Conservation (phyloP, 1,284 basidiomycete species). For the Calocybe gambosa region DNA sequence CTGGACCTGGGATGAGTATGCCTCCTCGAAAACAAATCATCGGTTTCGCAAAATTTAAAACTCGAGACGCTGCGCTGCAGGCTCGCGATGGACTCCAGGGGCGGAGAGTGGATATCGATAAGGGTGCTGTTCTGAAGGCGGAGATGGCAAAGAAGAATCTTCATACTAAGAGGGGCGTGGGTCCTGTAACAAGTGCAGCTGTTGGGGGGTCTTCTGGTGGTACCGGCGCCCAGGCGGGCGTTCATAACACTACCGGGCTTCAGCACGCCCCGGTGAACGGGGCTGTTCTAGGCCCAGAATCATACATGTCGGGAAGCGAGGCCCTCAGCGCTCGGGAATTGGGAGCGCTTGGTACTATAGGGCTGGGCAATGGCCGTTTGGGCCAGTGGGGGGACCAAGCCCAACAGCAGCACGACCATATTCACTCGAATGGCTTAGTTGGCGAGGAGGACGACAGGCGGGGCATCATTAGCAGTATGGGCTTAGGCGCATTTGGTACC, state of each 20-base stretch:
- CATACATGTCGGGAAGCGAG: constrained; percentile 17
- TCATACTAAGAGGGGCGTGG: constrained; percentile 87
- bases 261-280: constrained; percentile 12
- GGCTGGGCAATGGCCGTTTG: constrained; percentile 14
- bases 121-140: constrained; percentile 90
- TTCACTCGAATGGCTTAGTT: constrained; percentile 10
- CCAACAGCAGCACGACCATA: constrained; percentile 18
- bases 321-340: constrained; percentile 33
- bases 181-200: constrained; percentile 38
- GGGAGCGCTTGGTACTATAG: constrained; percentile 22
- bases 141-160: constrained; percentile 99
- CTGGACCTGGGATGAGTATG: constrained; percentile 27
- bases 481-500: constrained; percentile 32
- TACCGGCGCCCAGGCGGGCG: constrained; percentile 9
- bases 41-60: constrained; percentile 94
- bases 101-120: constrained; percentile 88
- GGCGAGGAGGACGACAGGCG: constrained; percentile 40
- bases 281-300: constrained; percentile 12
- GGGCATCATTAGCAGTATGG: constrained; percentile 32
- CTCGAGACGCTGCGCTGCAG: constrained; percentile 80
- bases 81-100: constrained; percentile 91
- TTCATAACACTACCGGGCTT: constrained; percentile 14
- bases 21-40: constrained; percentile 92
- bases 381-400: constrained; percentile 21
- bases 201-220: constrained; percentile 16